Evolutionary conservation across 805 yeast genomes (phyloP), one percentile per base, ranked within the genome.

Genomic region (Brettanomyces nanus): DNA sequence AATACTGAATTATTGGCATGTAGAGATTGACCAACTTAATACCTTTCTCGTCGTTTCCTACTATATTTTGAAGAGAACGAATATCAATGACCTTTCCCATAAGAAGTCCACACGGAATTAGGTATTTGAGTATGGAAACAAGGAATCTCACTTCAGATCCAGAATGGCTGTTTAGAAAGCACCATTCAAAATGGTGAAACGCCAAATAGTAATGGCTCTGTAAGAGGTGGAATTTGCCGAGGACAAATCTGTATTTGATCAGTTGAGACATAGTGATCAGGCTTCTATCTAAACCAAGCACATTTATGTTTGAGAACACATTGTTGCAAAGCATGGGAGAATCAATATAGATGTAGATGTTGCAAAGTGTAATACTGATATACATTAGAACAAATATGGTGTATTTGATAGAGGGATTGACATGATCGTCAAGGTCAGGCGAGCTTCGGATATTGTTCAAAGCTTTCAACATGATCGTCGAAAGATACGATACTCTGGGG

Each of bases 281-380:
- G 3, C 45, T 45, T 37, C 66, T 65, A 28, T 61, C 63, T 28
- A 77, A 56, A 19, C 62, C 59, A 15, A 77, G 63, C 34, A 66
- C 71, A 46, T 70, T 73, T 62, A 77, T 69, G 52, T 77, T 77
- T 25, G 79, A 68, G 48, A 76, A 75, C 28, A 77, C 75, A 46
- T 77, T 76, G 26, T 75, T 67, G 54, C 84, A 77, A 14, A 75
- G 56, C 45, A 75, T 61, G 5, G 82, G 80, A 22, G 71, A 73
- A 22, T 65, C 69, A 18, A 77, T 66, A 28, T 54, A 59, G 50
- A 73, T 73, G 51, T 77, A 77, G 0, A 72, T 58, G 43, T 58
- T 61, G 52, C 80, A 76, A 31, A 77, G 51, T 28, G 64, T 60
- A 21, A 65, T 63, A 10, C 77, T 74, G 9, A 76, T 53, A 41